Base-by-base conservation (phyloP, 169 alveolate genomes). In the Babesia sp. region DNA sequence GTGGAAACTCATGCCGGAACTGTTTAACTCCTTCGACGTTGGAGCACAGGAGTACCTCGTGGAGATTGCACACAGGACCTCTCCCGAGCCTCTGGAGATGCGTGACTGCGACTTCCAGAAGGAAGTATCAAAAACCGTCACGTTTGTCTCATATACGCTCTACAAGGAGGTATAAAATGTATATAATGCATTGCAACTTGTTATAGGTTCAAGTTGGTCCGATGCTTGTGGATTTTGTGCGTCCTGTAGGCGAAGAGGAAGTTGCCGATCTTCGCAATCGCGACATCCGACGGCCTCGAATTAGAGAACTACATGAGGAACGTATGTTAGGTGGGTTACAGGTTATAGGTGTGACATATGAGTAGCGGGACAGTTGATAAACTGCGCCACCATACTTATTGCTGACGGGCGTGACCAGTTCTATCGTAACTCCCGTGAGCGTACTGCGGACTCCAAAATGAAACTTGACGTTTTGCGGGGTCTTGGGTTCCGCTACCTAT, bases 191-290 rank as follows among this genome's bases (percentile, higher is more conserved):
- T 39, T n/a, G n/a, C n/a, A 64, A 5, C 11, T 1, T 12, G 42
- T 16, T n/a, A n/a, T 42, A 74, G 85, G 85, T 74, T 18, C 29
- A 63, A 18, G 56, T 74, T 3, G 85, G 85, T 2, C 85, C 85
- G 14, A 44, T 9, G 28, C 31, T 64, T 11, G 71, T 74, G 59
- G 85, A 74, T 22, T 63, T 63, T 34, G 60, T 66, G 6, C 24
- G 42, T n/a, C 83, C 3, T 1, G 18, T 74, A 3, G 55, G 64
- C 0, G 66, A 42, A 1, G 63, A 51, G 2, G 73, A 59, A 24
- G 8, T 61, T 7, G 71, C 33, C 36, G 63, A 57, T 28, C 16
- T 48, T 26, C 42, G 74, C 20, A 31, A 46, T 14, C 41, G 61
- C 3, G 39, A 64, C 33, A 4, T 33, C 37, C 50, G 61, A 18